phyloP scores from a whole-genome alignment of 495 filamentous ascomycete species.

The Aspergillus haitiensis region DNA sequence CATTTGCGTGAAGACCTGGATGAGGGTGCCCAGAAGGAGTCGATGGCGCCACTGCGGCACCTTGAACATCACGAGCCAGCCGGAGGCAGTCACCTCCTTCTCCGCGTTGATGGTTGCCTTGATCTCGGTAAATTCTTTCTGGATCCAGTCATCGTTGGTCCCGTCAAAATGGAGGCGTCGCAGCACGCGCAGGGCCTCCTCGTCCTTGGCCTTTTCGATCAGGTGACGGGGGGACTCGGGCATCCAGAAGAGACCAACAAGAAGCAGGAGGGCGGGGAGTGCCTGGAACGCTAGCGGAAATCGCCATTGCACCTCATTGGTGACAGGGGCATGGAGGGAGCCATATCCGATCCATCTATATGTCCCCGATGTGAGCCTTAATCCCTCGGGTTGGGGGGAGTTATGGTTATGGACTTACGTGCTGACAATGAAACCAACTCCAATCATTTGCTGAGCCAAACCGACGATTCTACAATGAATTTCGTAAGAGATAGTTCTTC shows the following conservation, averaged over 20 bases:
- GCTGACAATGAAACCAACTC: conserved; percentile 55
- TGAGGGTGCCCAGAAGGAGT: conserved; percentile 39
- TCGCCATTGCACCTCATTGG: conserved; percentile 53
- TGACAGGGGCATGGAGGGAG: conserved; percentile 41
- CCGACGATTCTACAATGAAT: conserved; percentile 48
- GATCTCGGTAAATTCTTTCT: conserved; percentile 49
- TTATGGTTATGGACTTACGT: conserved; percentile 27
- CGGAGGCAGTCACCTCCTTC: conserved; percentile 39
- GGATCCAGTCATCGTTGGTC: conserved; percentile 49
- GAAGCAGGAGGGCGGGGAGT: conserved; percentile 46
- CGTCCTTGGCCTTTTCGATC: conserved; percentile 46
- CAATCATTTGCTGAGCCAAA: conserved; percentile 61
- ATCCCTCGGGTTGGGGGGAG: background rate
- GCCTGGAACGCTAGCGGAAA: conserved; percentile 58
- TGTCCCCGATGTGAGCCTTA: background rate
- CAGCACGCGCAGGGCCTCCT: conserved; percentile 49
- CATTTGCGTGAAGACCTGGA: conserved; percentile 48
- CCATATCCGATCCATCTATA: conserved; percentile 58
- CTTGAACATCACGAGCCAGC: conserved; percentile 52
- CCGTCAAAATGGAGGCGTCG: conserved; percentile 52
- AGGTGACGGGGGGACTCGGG: conserved; percentile 58
- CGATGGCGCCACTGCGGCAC: conserved; percentile 50
- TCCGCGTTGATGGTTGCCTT: conserved; percentile 47
- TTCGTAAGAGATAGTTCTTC: background rate
- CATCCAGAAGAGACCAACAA: conserved; percentile 50